These are phyloP conservation scores for Neurospora pannonica DNA, from an alignment of 495 filamentous ascomycete genomes.

Conservation along the genomic window DNA sequence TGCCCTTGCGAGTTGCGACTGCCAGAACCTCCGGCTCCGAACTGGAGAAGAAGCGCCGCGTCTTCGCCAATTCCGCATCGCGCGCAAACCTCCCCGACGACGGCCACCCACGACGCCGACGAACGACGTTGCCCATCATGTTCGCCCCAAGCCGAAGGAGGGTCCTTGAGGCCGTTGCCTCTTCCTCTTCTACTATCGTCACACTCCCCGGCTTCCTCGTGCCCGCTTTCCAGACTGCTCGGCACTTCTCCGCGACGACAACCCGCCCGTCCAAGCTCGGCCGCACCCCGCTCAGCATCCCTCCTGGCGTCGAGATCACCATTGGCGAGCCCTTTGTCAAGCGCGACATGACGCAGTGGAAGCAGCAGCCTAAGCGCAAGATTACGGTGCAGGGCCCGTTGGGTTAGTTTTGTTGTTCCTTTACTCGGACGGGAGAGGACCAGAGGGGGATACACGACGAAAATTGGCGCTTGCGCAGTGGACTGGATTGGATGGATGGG, in stretches of 20 bases:
- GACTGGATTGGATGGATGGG: neutral
- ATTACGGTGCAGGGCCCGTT: conserved; percentile 63
- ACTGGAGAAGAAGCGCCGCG: conserved; percentile 7
- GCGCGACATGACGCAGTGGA: conserved; percentile 42
- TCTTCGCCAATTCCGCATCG: conserved; percentile 2
- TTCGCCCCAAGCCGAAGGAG: conserved; percentile 38
- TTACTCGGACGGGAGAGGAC: neutral
- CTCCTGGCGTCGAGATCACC: conserved; percentile 68
- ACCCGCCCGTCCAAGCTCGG: conserved; percentile 70
- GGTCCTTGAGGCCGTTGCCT: conserved; percentile 26
- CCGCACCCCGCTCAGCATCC: conserved; percentile 68
- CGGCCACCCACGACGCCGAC: neutral
- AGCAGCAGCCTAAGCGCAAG: conserved; percentile 45
- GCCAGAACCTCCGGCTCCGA: neutral
- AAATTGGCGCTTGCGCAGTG: neutral
- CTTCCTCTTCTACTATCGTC: conserved; percentile 21
- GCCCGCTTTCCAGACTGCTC: conserved; percentile 51
- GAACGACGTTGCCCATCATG: conserved; percentile 19
- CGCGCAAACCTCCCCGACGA: too few relatives aligned
- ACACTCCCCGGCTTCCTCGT: conserved; percentile 63
- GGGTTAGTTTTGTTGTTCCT: conserved; percentile 41
- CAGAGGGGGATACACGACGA: neutral
- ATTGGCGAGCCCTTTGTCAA: conserved; percentile 48
- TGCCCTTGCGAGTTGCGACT: neutral
- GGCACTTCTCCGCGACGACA: conserved; percentile 58